Base-by-base conservation (phyloP, 2,329 filamentous ascomycete genomes). In the Dactylellina drechsleri region DNA sequence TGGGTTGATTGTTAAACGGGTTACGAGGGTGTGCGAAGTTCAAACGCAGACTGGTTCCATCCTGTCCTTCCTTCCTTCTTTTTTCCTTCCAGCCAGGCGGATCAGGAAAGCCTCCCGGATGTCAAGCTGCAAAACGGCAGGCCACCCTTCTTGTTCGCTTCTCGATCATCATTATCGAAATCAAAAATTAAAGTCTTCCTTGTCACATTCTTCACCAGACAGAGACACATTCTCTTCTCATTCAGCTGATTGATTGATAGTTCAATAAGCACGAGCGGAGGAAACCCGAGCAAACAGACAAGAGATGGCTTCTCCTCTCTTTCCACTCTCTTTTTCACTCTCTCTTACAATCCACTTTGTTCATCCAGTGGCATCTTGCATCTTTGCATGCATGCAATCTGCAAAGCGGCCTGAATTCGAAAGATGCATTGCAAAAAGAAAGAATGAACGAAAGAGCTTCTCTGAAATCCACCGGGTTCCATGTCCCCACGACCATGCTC, bases 341-440 rank as follows among this genome's bases (percentile, higher is more conserved):
- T 47, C 56, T 67, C 36, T 3, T 8, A 7, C 26, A 28, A 36
- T 36, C 31, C 31, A 45, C 59, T n/a, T 53, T 54, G 40, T 66
- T 61, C 68, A 66, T 45, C 70, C 70, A 74, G 70, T 74, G 62
- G 66, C 50, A 74, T 74, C 57, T 74, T 64, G 70, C 70, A 67
- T 74, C 61, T 67, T 52, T 47, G 41, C 58, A 36, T 64, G 70
- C 70, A 74, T 74, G 70, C 70, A 67, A 62, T 66, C 62, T 74
- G 62, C 70, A 74, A 62, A 74, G 59, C 70, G 70, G 70, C 70
- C 62, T 66, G 68, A n/a, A n/a, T 36, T 36, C 31, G 31, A 36
- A 56, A 57, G 58, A 52, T 66, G 61, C 68, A 71, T 64, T 71
- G 20, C 40, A 26, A 36, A 36, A 36, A 36, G 31, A 36, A 36